Evolutionary conservation across 2,329 filamentous ascomycete genomes (phyloP).

Genomic region (Aspergillus eucalypticola): DNA sequence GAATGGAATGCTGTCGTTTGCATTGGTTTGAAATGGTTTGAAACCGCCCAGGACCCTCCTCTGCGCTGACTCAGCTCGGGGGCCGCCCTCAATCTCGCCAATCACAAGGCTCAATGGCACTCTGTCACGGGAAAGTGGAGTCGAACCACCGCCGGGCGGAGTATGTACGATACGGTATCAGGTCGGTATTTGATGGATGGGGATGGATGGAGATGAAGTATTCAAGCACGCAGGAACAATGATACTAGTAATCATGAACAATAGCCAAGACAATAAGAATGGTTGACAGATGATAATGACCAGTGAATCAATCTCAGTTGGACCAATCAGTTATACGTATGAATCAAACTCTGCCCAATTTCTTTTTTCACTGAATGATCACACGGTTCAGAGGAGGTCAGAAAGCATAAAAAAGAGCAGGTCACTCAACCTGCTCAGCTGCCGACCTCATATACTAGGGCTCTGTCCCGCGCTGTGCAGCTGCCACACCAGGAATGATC

Average conservation of each 20-base stretch:
- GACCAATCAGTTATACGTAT: no score
- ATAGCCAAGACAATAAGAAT: no score
- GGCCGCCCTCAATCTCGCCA: neutral
- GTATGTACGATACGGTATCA: neutral
- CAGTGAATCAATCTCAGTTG: no score
- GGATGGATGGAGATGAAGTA: neutral
- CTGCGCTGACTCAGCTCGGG: conserved; percentile 23
- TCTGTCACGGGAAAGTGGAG: conserved; percentile 5
- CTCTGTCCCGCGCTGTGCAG: neutral
- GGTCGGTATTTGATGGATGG: neutral
- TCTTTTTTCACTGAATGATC: no score
- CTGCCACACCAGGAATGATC: neutral
- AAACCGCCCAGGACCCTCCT: conserved; percentile 16
- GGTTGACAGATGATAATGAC: no score
- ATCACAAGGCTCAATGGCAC: neutral
- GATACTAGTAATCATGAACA: no score
- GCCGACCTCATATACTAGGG: neutral
- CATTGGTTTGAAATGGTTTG: neutral
- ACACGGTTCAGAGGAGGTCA: no score
- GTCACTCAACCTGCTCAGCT: neutral
- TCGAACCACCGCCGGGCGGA: neutral
- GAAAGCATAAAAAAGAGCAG: no score
- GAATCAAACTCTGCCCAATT: no score
- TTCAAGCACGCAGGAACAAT: neutral
- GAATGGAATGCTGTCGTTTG: conserved; percentile 15